These are phyloP conservation scores for Colletotrichum lupini DNA, from an alignment of 2,329 filamentous ascomycete species.

Conservation along the genomic window DNA sequence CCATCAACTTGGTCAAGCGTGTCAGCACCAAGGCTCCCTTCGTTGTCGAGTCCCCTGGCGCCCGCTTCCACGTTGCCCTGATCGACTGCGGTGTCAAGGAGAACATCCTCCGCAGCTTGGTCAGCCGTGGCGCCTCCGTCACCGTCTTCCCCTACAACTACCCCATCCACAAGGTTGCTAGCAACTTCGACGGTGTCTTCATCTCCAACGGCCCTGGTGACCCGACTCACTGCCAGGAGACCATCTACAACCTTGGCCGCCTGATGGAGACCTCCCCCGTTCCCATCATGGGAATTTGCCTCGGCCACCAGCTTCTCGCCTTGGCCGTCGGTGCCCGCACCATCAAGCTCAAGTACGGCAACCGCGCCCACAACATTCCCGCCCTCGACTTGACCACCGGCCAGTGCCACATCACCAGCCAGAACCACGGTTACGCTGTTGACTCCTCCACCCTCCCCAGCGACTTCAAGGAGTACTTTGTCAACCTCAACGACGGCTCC, in stretches of 20 bases:
- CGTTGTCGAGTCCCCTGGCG: conserved; percentile 86
- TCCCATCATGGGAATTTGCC: conserved; percentile 97
- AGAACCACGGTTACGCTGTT: conserved; percentile 98
- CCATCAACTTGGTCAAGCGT: conserved; percentile 95
- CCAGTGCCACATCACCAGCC: conserved; percentile 97
- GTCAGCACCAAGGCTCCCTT: conserved; percentile 99
- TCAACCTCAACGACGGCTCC: conserved; percentile 96
- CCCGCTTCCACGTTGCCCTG: conserved; percentile 89
- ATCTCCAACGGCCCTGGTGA: conserved; percentile 99
- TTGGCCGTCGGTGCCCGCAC: conserved; percentile 89
- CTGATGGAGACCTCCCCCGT: conserved; percentile 92
- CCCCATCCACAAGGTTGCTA: conserved; percentile 96
- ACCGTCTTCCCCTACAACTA: conserved; percentile 97
- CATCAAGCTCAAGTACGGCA: conserved; percentile 99
- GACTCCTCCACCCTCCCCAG: conserved; percentile 83
- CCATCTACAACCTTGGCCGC: conserved; percentile 90
- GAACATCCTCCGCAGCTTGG: conserved; percentile 96
- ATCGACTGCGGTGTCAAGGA: conserved; percentile 99
- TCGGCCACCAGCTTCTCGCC: conserved; percentile 95
- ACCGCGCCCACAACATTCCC: conserved; percentile 98
- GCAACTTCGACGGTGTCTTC: conserved; percentile 98
- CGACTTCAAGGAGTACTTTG: conserved; percentile 98
- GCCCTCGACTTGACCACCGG: conserved; percentile 94
- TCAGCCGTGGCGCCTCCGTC: conserved; percentile 89
- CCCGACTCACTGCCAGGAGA: conserved; percentile 95